phyloP scores from a whole-genome alignment of 1,284 basidiomycete genomes.

The Sphaerobolus stellatus region DNA sequence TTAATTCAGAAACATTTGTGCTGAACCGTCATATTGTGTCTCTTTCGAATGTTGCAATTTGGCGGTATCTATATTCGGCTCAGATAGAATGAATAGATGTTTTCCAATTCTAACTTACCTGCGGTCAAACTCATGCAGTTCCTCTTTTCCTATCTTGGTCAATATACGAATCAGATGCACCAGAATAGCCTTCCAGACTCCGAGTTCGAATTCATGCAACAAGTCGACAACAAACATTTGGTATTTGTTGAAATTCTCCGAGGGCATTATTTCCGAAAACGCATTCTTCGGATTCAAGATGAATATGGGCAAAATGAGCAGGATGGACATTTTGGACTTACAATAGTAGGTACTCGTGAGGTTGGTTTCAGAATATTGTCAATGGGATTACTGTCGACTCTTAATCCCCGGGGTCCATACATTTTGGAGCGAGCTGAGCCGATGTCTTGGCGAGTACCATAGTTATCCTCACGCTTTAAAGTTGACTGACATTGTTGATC shows the following conservation, averaged over 20 bases:
- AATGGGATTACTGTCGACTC: neutral
- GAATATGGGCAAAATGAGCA: neutral
- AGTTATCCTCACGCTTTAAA: slow-evolving; percentile 2
- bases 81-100: neutral
- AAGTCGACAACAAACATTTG: slow-evolving; percentile 26
- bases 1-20: slow-evolving; percentile 25
- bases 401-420: neutral
- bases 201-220: slow-evolving; percentile 28
- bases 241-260: slow-evolving; percentile 20
- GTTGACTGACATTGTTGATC: slow-evolving; percentile 10
- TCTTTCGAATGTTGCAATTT: slow-evolving; percentile 22
- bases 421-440: neutral
- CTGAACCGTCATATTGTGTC: slow-evolving; percentile 24
- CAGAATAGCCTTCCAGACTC: slow-evolving; percentile 27
- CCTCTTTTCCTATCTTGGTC: slow-evolving; percentile 15
- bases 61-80: slow-evolving; percentile 20
- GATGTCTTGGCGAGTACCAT: neutral
- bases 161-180: slow-evolving; percentile 25
- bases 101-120: slow-evolving; percentile 14
- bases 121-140: slow-evolving; percentile 23
- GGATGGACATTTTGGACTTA: neutral
- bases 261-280: slow-evolving; percentile 23
- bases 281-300: slow-evolving; percentile 30
- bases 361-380: neutral
- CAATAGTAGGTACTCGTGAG: neutral